Evolutionary conservation across 2,329 filamentous ascomycete genomes (phyloP).

Genomic region (Aspergillus ibericus): DNA sequence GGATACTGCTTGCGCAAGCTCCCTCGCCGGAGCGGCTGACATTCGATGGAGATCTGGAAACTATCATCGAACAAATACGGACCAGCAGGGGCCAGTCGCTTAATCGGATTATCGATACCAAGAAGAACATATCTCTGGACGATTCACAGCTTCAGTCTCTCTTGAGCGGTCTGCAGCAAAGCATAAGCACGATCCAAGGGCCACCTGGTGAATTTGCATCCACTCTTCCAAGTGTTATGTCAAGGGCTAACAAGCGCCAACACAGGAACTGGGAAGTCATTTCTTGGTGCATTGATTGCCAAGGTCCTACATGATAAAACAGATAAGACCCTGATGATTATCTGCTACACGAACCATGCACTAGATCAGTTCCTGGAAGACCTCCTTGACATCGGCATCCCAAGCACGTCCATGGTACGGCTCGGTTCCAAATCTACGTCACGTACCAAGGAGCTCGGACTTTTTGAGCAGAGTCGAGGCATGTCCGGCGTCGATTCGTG

Average conservation of each 20-base stretch:
- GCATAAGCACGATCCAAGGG: slow-evolving; percentile 66
- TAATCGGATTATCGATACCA: too few relatives aligned
- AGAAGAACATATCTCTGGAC: background rate
- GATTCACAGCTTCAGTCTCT: slow-evolving; percentile 26
- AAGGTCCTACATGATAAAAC: slow-evolving; percentile 56
- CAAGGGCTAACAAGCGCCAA: background rate
- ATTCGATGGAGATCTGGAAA: background rate
- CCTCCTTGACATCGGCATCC: slow-evolving; percentile 60
- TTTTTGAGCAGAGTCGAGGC: slow-evolving; percentile 43
- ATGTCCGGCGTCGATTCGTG: slow-evolving; percentile 30
- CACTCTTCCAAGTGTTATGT: too few relatives aligned
- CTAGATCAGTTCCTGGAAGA: slow-evolving; percentile 67
- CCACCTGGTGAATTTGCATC: slow-evolving; percentile 65
- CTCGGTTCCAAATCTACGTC: slow-evolving; percentile 61
- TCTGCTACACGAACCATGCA: slow-evolving; percentile 69
- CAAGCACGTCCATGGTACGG: slow-evolving; percentile 54
- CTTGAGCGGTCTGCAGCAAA: slow-evolving; percentile 50
- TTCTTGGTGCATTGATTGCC: slow-evolving; percentile 65
- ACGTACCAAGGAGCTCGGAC: slow-evolving; percentile 49
- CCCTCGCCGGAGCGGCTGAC: background rate
- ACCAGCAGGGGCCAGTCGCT: slow-evolving; percentile 15
- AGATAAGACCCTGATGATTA: slow-evolving; percentile 57
- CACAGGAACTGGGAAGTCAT: slow-evolving; percentile 71
- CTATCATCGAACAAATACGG: slow-evolving; percentile 11
- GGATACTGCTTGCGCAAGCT: slow-evolving; percentile 30